These are phyloP conservation scores for Agrocybe pediades DNA, from an alignment of 768 basidiomycete species.

Conservation along the genomic window DNA sequence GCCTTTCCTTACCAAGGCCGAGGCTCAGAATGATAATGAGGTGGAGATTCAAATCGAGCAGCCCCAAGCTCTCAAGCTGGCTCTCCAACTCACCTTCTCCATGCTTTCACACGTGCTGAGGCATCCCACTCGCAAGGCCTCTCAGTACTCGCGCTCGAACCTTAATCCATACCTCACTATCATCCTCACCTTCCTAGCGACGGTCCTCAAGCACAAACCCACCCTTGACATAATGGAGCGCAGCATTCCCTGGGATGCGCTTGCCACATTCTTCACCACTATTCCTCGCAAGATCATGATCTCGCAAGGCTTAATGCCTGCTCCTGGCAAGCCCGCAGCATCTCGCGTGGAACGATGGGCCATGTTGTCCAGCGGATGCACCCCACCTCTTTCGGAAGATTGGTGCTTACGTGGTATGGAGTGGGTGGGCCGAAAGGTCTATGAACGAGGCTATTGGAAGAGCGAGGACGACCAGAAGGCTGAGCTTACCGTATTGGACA, in stretches of 20 bases:
- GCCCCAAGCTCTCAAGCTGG: conserved; percentile 69
- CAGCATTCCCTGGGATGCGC: conserved; percentile 80
- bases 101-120: conserved; percentile 75
- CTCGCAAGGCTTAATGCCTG: conserved; percentile 40
- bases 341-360: conserved; percentile 49
- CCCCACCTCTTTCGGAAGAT: conserved; percentile 84
- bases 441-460: conserved; percentile 95
- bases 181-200: conserved; percentile 86
- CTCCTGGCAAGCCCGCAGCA: conserved; percentile 7
- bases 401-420: conserved; percentile 97
- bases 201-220: conserved; percentile 64
- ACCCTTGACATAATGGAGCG: conserved; percentile 70
- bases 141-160: conserved; percentile 51
- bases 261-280: conserved; percentile 63
- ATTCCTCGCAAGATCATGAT: conserved; percentile 57
- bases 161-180: conserved; percentile 89
- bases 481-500: conserved; percentile 82
- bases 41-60: conserved; percentile 35
- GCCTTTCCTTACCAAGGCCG: conserved; percentile 31
- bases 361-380: conserved; percentile 70
- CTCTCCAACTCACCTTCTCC: conserved; percentile 76
- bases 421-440: conserved; percentile 90
- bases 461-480: conserved; percentile 60
- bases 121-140: conserved; percentile 60
- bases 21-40: conserved; percentile 30